These are phyloP conservation scores for Piromyces finnis DNA, from an alignment of 192 early-diverging fungal genomes.

Conservation along the genomic window DNA sequence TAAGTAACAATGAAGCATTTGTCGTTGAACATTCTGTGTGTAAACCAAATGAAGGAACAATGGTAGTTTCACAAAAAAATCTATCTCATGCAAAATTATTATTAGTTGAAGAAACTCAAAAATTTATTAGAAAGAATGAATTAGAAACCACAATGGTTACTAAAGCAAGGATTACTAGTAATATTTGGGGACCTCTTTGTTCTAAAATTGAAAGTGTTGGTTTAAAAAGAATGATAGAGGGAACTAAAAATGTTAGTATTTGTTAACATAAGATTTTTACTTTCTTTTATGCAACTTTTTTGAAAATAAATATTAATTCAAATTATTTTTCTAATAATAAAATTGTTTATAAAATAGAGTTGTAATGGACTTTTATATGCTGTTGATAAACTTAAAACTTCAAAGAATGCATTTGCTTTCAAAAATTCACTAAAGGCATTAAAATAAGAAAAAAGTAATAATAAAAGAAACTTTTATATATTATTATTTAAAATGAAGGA, in stretches of 20 bases:
- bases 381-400: neutral
- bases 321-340: too few species aligned
- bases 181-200: constrained; percentile 63
- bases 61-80: constrained; percentile 73
- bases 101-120: constrained; percentile 85
- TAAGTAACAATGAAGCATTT: constrained; percentile 44
- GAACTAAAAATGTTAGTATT: neutral
- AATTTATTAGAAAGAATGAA: constrained; percentile 22
- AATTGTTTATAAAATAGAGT: too few species aligned
- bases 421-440: neutral
- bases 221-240: constrained; percentile 5
- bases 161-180: constrained; percentile 67
- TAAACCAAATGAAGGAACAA: constrained; percentile 51
- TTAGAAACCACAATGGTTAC: constrained; percentile 53
- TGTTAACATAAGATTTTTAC: too few species aligned
- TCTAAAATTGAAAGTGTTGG: constrained; percentile 77
- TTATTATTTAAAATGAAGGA: too few species aligned
- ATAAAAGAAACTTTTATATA: too few species aligned
- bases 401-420: neutral
- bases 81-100: constrained; percentile 82
- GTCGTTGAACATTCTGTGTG: constrained; percentile 81
- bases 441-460: neutral
- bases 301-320: too few species aligned
- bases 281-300: too few species aligned
- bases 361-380: neutral